These are phyloP conservation scores for Coleophoma eucalyptorum DNA, from an alignment of 2,329 filamentous ascomycete species.

Conservation along the genomic window DNA sequence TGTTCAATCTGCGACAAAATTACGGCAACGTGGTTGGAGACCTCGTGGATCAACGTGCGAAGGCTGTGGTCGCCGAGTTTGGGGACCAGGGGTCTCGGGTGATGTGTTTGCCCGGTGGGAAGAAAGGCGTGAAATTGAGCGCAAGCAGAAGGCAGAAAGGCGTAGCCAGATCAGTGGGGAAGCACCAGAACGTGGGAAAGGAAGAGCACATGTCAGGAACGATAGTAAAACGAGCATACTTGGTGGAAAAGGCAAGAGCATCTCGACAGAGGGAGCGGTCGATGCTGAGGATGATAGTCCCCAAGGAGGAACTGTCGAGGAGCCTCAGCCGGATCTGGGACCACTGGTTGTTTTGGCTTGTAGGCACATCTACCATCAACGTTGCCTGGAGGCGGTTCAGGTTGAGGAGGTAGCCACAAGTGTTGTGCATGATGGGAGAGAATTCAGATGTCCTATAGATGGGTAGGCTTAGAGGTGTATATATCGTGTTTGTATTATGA, in stretches of 20 bases:
- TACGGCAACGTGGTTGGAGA: conserved; percentile 84
- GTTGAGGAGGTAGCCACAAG: conserved; percentile 41
- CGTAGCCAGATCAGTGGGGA: conserved; percentile 25
- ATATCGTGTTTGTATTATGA: background rate
- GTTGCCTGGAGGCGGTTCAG: conserved; percentile 64
- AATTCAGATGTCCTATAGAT: conserved; percentile 32
- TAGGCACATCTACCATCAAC: conserved; percentile 66
- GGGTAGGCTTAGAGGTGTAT: conserved; percentile 25
- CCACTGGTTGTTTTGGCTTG: conserved; percentile 66
- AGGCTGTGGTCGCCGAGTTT: conserved; percentile 75
- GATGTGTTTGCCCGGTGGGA: conserved; percentile 83
- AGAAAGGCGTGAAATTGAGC: conserved; percentile 47
- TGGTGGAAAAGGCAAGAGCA: conserved; percentile 18
- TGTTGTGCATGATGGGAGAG: conserved; percentile 45
- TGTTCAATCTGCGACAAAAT: conserved; percentile 68
- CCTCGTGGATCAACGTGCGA: conserved; percentile 85
- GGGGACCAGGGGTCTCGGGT: conserved; percentile 81
- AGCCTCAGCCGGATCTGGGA: conserved; percentile 52
- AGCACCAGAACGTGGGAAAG: conserved; percentile 31
- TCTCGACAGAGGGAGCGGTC: conserved; percentile 16
- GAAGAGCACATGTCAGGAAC: conserved; percentile 32
- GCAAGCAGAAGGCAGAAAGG: conserved; percentile 32
- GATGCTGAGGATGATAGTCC: conserved; percentile 29
- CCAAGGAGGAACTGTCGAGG: conserved; percentile 30
- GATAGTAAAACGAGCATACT: conserved; percentile 18